phyloP scores from a whole-genome alignment of 2,329 filamentous ascomycete species.

The Diplocarpon mali region DNA sequence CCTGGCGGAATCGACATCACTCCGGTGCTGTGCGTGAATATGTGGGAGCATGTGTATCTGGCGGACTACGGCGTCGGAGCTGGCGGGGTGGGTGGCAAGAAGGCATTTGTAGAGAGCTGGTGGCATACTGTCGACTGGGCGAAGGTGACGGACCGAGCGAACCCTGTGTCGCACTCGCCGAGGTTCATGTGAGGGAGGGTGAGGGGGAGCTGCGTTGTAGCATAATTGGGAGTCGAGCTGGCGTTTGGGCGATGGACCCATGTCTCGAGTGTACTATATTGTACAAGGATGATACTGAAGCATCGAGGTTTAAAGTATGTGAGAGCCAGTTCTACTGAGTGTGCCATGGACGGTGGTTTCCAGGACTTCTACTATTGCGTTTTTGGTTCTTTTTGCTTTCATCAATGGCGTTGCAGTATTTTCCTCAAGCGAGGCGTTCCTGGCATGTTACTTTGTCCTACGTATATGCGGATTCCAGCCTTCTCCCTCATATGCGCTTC shows the following conservation, averaged over 20 bases:
- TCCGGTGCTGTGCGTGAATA: slow-evolving; percentile 84
- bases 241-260: slow-evolving; percentile 12
- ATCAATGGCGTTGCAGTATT: too few species aligned
- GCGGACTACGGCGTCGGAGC: slow-evolving; percentile 58
- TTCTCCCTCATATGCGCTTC: too few species aligned
- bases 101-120: slow-evolving; percentile 65
- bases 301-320: slow-evolving; percentile 1
- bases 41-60: slow-evolving; percentile 92
- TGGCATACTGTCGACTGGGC: slow-evolving; percentile 86
- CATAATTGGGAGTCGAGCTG: slow-evolving; percentile 14
- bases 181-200: not conserved
- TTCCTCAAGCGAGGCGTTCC: too few species aligned
- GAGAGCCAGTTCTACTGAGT: not conserved
- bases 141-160: slow-evolving; percentile 40
- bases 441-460: too few species aligned
- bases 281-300: slow-evolving; percentile 12
- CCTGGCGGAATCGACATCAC: slow-evolving; percentile 58
- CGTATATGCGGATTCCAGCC: too few species aligned
- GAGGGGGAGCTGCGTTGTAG: slow-evolving; percentile 9
- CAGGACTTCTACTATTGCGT: not conserved
- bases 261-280: slow-evolving; percentile 19
- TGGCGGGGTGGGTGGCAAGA: slow-evolving; percentile 59
- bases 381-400: too few species aligned
- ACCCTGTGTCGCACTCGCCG: not conserved
- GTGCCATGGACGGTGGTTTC: not conserved